These are phyloP conservation scores for Myriosclerotinia scirpicola DNA, from an alignment of 2,329 filamentous ascomycete species.

Conservation along the genomic window DNA sequence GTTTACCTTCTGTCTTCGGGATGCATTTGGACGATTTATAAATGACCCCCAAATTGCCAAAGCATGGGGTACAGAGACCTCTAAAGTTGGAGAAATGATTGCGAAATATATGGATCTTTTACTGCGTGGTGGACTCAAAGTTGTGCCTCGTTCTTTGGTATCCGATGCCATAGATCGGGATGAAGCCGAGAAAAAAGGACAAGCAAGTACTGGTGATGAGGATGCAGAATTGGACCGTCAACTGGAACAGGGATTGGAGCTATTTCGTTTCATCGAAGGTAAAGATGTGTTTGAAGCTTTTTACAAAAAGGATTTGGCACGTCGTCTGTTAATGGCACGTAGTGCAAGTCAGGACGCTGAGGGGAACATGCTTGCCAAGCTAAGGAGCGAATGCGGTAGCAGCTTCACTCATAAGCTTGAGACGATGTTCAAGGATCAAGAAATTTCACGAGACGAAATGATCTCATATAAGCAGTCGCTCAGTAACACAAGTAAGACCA, in stretches of 20 bases:
- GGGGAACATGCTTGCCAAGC: constrained; percentile 86
- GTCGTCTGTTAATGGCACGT: constrained; percentile 83
- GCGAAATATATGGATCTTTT: constrained; percentile 94
- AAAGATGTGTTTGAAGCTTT: constrained; percentile 99
- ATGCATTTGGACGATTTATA: constrained; percentile 87
- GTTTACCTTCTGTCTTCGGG: constrained; percentile 75
- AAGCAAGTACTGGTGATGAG: constrained; percentile 74
- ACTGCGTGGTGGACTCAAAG: constrained; percentile 82
- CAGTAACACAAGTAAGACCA: constrained; percentile 52
- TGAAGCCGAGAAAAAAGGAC: constrained; percentile 59
- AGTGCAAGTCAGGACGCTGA: constrained; percentile 95
- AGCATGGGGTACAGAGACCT: constrained; percentile 77
- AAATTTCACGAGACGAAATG: constrained; percentile 91
- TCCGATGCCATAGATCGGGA: constrained; percentile 60
- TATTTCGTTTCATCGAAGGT: constrained; percentile 95
- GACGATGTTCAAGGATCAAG: constrained; percentile 99
- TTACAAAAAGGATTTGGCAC: constrained; percentile 96
- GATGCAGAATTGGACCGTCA: constrained; percentile 90
- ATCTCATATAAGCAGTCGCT: constrained; percentile 71
- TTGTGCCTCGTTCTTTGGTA: constrained; percentile 68
- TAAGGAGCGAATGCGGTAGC: constrained; percentile 90
- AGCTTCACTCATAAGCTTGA: constrained; percentile 97
- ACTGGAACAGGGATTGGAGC: constrained; percentile 85
- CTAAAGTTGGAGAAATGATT: constrained; percentile 97
- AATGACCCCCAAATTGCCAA: constrained; percentile 77